Evolutionary conservation across 2,329 filamentous ascomycete species (phyloP).

Genomic region (Thielaviopsis musarum): DNA sequence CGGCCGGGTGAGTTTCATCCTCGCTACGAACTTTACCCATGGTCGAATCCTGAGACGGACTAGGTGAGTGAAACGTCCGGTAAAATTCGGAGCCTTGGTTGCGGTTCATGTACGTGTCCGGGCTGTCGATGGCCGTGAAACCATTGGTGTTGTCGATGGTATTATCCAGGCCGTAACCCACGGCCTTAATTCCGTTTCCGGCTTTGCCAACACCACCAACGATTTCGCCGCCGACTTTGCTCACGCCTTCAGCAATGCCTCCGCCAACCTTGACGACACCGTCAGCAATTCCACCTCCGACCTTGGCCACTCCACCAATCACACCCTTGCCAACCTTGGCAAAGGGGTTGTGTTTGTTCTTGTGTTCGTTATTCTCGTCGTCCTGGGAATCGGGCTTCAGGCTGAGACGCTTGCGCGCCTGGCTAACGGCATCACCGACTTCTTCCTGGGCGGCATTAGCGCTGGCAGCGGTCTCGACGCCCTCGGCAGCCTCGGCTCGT

Average conservation of each 20-base stretch:
- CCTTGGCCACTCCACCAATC: conserved; percentile 18
- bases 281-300: conserved; percentile 6
- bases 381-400: conserved; percentile 20
- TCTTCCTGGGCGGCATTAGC: conserved; percentile 36
- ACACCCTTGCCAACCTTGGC: conserved; percentile 25
- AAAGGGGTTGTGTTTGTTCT: conserved; percentile 36
- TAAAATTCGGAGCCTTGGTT: conserved; percentile 14
- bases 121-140: conserved; percentile 23
- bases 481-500: conserved; percentile 32
- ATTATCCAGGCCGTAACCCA: conserved; percentile 32
- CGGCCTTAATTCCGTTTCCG: conserved; percentile 29
- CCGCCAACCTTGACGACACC: conserved; percentile 8
- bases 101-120: neutral
- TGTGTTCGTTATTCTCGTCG: conserved; percentile 18
- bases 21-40: conserved; percentile 1
- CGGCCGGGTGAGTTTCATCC: neutral
- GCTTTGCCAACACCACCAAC: conserved; percentile 25
- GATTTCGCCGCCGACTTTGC: conserved; percentile 20
- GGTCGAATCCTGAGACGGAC: conserved; percentile 4
- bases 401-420: conserved; percentile 15
- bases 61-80: conserved; percentile 11
- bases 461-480: conserved; percentile 27
- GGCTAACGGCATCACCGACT: conserved; percentile 28
- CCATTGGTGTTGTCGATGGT: conserved; percentile 39
- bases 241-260: conserved; percentile 7